Evolutionary conservation across 129 eudicot genomes (phyloP).

Genomic region (Heracleum sosnowskyi): DNA sequence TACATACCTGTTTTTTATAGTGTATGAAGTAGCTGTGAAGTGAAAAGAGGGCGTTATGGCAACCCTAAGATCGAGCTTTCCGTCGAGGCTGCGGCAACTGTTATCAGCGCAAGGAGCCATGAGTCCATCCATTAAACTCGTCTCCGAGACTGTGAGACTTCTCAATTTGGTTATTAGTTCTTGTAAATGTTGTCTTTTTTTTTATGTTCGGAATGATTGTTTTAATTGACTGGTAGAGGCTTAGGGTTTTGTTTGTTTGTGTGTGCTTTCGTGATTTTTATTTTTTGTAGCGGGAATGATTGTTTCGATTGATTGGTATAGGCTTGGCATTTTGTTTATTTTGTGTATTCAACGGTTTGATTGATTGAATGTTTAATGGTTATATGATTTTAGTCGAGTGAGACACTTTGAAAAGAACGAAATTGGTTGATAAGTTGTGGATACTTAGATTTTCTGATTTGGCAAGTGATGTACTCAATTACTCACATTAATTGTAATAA

Average conservation of each 20-base stretch:
- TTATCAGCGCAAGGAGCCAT: constrained; percentile 62
- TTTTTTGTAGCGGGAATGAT: neutral
- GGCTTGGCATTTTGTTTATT: too few relatives aligned
- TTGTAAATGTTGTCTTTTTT: neutral
- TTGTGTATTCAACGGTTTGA: neutral
- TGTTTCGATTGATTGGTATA: too few relatives aligned
- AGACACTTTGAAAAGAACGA: too few relatives aligned
- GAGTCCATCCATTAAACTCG: constrained; percentile 74
- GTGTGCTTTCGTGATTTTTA: too few relatives aligned
- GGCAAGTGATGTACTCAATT: neutral
- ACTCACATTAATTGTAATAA: neutral
- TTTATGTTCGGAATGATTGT: neutral
- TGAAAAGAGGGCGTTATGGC: constrained; percentile 55
- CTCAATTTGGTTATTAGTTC: neutral
- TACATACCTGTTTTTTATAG: constrained; percentile 23
- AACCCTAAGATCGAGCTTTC: constrained; percentile 91
- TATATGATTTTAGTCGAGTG: neutral
- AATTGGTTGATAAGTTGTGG: too few relatives aligned
- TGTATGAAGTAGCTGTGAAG: constrained; percentile 40
- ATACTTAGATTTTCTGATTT: neutral
- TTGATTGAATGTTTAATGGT: neutral
- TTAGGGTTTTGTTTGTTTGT: neutral
- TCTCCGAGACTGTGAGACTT: constrained; percentile 76
- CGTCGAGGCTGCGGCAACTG: constrained; percentile 85
- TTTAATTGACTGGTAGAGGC: neutral